Percentiles rank a stretch among this genome's conserved stretches.
These are phyloP conservation scores for Combretum micranthum DNA, from an alignment of 345 rosid species.

Conservation along the genomic window DNA sequence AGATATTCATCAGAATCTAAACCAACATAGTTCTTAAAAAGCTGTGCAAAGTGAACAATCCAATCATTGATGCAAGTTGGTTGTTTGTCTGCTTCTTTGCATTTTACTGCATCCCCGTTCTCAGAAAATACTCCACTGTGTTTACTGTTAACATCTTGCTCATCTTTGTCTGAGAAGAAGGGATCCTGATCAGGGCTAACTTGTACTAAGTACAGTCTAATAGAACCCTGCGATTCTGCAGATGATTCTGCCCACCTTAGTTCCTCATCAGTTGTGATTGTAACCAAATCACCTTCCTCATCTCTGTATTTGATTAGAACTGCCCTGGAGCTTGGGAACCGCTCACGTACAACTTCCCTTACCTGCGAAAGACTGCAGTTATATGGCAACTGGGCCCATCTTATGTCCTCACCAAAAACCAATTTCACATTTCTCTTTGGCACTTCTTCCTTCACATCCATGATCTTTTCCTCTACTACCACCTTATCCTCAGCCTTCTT, in stretches of 20 bases:
- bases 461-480: conserved; percentile 49
- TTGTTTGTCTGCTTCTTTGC: conserved; percentile 22
- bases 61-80: conserved; percentile 59
- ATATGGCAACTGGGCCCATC: conserved; percentile 63
- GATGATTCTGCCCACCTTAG: conserved; percentile 65
- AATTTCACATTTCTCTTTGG: conserved; percentile 60
- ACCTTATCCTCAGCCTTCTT: conserved; percentile 47
- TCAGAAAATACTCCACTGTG: conserved; percentile 4
- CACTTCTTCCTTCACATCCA: conserved; percentile 22
- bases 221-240: conserved; percentile 35
- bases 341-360: conserved; percentile 60
- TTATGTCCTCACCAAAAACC: conserved; percentile 69
- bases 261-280: conserved; percentile 79
- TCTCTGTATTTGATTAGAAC: conserved; percentile 80
- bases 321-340: conserved; percentile 56
- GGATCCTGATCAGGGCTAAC: conserved; percentile 58
- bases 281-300: conserved; percentile 84
- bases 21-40: conserved; percentile 74
- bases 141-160: conserved; percentile 8
- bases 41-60: conserved; percentile 72
- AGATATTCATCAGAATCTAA: conserved; percentile 57
- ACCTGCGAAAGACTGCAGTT: conserved; percentile 64
- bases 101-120: conserved; percentile 28
- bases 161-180: conserved; percentile 22
- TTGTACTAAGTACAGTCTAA: conserved; percentile 58